Percentiles rank a stretch among this genome's conserved stretches.
Evolutionary conservation across 2,329 filamentous ascomycete genomes (phyloP).

Genomic region (Scedosporium boydii): DNA sequence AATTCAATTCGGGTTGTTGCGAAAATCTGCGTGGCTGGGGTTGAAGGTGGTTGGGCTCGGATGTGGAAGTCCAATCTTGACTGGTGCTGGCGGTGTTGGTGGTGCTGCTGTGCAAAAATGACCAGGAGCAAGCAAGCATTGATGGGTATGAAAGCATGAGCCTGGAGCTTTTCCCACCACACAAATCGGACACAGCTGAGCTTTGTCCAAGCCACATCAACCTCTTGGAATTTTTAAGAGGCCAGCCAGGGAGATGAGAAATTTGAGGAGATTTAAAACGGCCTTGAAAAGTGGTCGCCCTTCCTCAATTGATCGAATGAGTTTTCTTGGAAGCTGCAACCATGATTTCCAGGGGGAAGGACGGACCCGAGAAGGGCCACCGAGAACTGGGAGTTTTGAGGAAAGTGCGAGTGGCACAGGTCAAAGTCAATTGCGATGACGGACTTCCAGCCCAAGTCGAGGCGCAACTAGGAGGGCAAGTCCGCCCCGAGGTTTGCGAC

Average conservation of each 20-base stretch:
- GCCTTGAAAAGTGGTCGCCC: background rate
- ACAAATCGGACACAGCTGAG: background rate
- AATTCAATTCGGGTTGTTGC: background rate
- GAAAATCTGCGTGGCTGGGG: background rate
- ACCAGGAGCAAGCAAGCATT: too few species aligned
- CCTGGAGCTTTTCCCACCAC: too few species aligned
- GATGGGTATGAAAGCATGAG: too few species aligned
- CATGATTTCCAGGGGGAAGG: background rate
- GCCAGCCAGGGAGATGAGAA: background rate
- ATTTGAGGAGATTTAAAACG: background rate
- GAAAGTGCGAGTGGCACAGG: too few species aligned
- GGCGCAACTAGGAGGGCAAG: too few species aligned
- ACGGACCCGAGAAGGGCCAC: too few species aligned
- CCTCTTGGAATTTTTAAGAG: background rate
- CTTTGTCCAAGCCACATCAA: conserved; percentile 1
- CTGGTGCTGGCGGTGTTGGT: background rate
- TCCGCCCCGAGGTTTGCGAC: background rate
- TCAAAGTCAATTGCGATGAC: too few species aligned
- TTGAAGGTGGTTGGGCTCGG: background rate
- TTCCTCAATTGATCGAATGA: background rate
- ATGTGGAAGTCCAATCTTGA: background rate
- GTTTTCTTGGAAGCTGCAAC: background rate
- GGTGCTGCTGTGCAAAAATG: too few species aligned
- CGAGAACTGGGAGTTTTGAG: too few species aligned
- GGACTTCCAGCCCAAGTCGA: too few species aligned